These are phyloP conservation scores for Yarrowia hollandica DNA, from an alignment of 805 yeast species.

Conservation along the genomic window DNA sequence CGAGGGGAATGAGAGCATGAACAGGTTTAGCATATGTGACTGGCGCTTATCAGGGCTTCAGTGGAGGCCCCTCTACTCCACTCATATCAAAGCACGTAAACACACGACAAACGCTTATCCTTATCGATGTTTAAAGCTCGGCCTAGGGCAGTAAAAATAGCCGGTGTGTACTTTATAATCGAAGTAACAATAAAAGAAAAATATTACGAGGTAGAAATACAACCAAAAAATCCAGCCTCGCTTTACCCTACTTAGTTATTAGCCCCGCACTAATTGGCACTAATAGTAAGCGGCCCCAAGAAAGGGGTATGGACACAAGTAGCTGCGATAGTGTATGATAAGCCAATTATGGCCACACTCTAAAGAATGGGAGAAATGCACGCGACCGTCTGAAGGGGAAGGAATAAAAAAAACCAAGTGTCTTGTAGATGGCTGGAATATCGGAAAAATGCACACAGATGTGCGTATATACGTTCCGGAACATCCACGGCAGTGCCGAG, in stretches of 20 bases:
- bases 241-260: too few relatives aligned
- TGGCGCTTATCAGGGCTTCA: neutral
- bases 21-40: neutral
- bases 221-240: too few relatives aligned
- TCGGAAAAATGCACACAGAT: neutral
- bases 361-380: slow-evolving; percentile 20
- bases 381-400: neutral
- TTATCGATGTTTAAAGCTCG: neutral
- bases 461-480: neutral
- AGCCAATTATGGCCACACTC: slow-evolving; percentile 13
- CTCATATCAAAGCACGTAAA: neutral
- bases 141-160: neutral
- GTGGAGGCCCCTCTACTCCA: neutral
- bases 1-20: neutral
- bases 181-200: too few relatives aligned
- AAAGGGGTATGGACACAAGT: neutral
- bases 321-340: slow-evolving; percentile 27
- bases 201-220: too few relatives aligned
- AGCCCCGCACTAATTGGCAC: neutral
- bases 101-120: neutral
- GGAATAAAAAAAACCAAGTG: too few relatives aligned
- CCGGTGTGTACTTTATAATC: too few relatives aligned
- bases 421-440: too few relatives aligned
- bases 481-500: slow-evolving; percentile 19
- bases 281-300: neutral